Evolutionary conservation across 176 grass and related monocot species (phyloP).

Genomic region (Musa acuminata): DNA sequence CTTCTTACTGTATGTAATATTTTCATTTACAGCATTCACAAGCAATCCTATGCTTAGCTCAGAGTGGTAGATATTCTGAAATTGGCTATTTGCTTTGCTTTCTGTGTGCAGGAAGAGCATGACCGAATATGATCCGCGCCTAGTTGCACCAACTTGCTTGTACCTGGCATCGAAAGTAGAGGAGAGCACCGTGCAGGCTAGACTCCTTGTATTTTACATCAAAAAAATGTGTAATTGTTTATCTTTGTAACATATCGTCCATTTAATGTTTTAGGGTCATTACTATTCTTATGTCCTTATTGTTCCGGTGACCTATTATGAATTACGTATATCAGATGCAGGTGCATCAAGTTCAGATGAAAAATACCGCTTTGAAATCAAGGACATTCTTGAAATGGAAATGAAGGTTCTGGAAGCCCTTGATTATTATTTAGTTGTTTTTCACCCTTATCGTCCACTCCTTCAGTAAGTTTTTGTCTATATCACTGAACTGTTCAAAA

Average conservation of each 20-base stretch:
- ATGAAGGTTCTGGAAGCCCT: slow-evolving; percentile 98
- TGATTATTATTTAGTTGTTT: slow-evolving; percentile 96
- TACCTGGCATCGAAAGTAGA: slow-evolving; percentile 98
- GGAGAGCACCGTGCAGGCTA: slow-evolving; percentile 93
- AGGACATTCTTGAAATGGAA: slow-evolving; percentile 99
- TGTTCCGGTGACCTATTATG: neutral
- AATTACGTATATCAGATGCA: slow-evolving; percentile 11
- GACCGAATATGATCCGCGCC: slow-evolving; percentile 80
- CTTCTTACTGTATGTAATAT: too few relatives aligned
- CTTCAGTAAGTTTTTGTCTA: slow-evolving; percentile 64
- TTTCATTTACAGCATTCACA: too few relatives aligned
- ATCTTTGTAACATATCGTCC: neutral
- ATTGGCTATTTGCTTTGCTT: neutral
- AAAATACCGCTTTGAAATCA: slow-evolving; percentile 94
- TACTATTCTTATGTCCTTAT: neutral
- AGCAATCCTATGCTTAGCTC: neutral
- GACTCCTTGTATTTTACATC: slow-evolving; percentile 97
- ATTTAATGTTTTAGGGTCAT: neutral
- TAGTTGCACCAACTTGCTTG: slow-evolving; percentile 91
- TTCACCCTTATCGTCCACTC: slow-evolving; percentile 84
- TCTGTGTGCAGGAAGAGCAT: slow-evolving; percentile 58
- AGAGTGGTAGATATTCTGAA: neutral
- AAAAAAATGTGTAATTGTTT: slow-evolving; percentile 84
- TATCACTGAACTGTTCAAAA: neutral
- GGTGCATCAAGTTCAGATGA: slow-evolving; percentile 47